A percentile compares a stretch with the other conserved stretches of the same genome.
Conservation (phyloP, 2,329 filamentous ascomycete species). For the Lecanicillium sp. region DNA sequence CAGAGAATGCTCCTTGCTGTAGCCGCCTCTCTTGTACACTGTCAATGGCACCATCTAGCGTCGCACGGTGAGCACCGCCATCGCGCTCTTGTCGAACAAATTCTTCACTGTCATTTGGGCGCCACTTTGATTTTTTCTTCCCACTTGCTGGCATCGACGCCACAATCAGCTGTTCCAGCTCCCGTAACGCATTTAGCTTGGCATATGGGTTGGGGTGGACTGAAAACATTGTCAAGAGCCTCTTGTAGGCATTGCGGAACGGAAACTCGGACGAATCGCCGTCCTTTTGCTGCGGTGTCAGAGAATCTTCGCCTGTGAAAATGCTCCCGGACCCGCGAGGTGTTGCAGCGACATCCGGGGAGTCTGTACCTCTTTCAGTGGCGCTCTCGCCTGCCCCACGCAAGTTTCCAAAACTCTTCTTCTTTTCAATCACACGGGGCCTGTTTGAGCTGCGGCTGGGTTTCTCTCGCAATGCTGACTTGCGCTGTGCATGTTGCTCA, state of each 20-base stretch:
- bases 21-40: constrained; percentile 61
- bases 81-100: constrained; percentile 21
- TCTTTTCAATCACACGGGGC: constrained; percentile 50
- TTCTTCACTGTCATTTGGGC: not conserved
- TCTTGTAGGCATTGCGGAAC: constrained; percentile 71
- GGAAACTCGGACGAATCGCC: constrained; percentile 51
- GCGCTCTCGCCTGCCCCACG: constrained; percentile 38
- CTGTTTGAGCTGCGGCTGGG: constrained; percentile 34
- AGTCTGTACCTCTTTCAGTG: constrained; percentile 21
- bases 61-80: constrained; percentile 29
- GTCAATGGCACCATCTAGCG: constrained; percentile 59
- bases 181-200: constrained; percentile 76
- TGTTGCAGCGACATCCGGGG: constrained; percentile 16
- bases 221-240: constrained; percentile 76
- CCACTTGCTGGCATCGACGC: constrained; percentile 49
- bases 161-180: constrained; percentile 74
- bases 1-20: constrained; percentile 23
- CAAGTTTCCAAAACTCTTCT: constrained; percentile 60
- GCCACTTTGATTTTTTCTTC: constrained; percentile 24
- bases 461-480: constrained; percentile 29
- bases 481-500: constrained; percentile 36
- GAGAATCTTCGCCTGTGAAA: constrained; percentile 4
- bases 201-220: constrained; percentile 80
- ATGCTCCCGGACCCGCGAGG: constrained; percentile 4
- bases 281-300: not conserved